phyloP scores from a whole-genome alignment of 345 rosid genomes.

The Hirschfeldia incana region DNA sequence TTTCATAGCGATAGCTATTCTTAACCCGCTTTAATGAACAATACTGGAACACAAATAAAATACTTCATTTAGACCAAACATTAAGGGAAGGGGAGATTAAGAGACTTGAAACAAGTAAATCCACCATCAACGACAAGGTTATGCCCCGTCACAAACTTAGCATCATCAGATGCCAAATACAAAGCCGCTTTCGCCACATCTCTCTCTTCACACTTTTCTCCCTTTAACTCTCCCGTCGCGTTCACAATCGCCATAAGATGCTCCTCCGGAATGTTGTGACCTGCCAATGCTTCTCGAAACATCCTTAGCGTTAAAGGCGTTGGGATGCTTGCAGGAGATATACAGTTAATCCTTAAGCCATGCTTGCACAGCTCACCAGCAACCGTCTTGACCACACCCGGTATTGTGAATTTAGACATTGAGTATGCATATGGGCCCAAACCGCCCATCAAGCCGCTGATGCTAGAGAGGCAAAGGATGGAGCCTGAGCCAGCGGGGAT shows the following conservation, averaged over 20 bases:
- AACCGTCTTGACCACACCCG: conserved; percentile 32
- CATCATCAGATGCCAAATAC: conserved; percentile 45
- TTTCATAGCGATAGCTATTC: not conserved
- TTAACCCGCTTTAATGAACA: not conserved
- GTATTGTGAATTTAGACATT: conserved; percentile 2
- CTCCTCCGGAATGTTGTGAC: conserved; percentile 41
- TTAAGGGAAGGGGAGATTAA: conserved; percentile 53
- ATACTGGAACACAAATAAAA: not conserved
- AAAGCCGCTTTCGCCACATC: conserved; percentile 64
- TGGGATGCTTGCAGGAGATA: conserved; percentile 48
- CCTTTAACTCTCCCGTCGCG: conserved; percentile 65
- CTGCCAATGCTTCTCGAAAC: conserved; percentile 41
- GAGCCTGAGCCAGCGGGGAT: conserved; percentile 62
- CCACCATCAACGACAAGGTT: conserved; percentile 52
- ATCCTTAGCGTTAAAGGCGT: conserved; percentile 49
- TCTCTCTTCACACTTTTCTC: conserved; percentile 63
- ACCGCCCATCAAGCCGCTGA: conserved; percentile 56
- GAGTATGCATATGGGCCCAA: conserved; percentile 22
- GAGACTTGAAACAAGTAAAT: conserved; percentile 63
- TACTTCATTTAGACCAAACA: not conserved
- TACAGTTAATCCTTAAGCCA: conserved; percentile 39
- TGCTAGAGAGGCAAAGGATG: conserved; percentile 73
- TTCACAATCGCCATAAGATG: conserved; percentile 46
- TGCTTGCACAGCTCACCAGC: conserved; percentile 63
- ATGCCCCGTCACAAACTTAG: conserved; percentile 46